Evolutionary conservation across 2,329 filamentous ascomycete genomes (phyloP).

Genomic region (Akanthomyces lecanii): DNA sequence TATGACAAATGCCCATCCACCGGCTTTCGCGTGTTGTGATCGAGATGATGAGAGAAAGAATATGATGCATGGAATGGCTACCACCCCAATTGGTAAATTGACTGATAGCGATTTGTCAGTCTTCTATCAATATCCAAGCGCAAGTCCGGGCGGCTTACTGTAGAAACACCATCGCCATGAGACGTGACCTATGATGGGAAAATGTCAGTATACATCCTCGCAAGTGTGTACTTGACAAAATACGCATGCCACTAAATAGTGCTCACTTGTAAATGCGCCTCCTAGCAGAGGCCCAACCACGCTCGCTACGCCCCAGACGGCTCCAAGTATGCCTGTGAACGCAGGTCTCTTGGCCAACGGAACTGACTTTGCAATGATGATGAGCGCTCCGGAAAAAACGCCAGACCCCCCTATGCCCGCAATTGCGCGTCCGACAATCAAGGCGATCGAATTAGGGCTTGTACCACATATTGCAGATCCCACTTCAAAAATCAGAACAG

Average conservation of each 20-base stretch:
- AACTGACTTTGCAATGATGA: conserved; percentile 25
- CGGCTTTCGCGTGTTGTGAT: conserved; percentile 26
- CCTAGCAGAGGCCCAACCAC: conserved; percentile 22
- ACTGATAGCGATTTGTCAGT: conserved; percentile 5
- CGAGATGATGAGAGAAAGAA: conserved; percentile 38
- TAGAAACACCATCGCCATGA: conserved; percentile 32
- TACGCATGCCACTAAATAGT: too few species aligned
- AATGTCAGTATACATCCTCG: conserved; percentile 21
- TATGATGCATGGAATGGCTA: conserved; percentile 30
- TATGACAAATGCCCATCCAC: conserved; percentile 29
- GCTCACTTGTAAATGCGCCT: conserved; percentile 18
- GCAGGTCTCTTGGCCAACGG: conserved; percentile 33
- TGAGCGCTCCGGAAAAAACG: conserved; percentile 26
- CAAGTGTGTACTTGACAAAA: too few species aligned
- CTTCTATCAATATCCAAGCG: too few species aligned
- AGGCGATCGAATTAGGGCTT: conserved; percentile 27
- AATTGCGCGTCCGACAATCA: conserved; percentile 33
- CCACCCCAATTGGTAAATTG: conserved; percentile 27
- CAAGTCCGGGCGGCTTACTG: background rate
- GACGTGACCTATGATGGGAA: conserved; percentile 26
- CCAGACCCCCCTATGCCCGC: conserved; percentile 31
- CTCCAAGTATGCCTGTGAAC: conserved; percentile 28
- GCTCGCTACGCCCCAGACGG: conserved; percentile 37
- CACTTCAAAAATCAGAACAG: conserved; percentile 22
- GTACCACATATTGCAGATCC: conserved; percentile 28